Evolutionary conservation across 2,329 filamentous ascomycete species (phyloP).

Genomic region (Trichoderma sp.): DNA sequence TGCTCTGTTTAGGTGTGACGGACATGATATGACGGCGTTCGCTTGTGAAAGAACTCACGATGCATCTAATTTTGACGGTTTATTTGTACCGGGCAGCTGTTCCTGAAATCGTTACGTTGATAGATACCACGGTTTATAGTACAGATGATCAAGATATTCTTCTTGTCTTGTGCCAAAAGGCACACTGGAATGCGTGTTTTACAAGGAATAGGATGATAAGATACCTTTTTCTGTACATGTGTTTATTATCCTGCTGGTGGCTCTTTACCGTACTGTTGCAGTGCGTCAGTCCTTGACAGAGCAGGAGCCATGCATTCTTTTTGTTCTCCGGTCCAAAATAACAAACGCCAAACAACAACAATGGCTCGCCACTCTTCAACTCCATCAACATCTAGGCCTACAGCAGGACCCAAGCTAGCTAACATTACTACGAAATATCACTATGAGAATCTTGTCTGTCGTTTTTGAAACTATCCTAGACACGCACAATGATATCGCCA

Average conservation of each 20-base stretch:
- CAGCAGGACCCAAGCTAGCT: neutral
- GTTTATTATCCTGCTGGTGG: neutral
- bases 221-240: neutral
- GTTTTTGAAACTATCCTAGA: slow-evolving; percentile 8
- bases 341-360: neutral
- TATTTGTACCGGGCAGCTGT: neutral
- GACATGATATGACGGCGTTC: neutral
- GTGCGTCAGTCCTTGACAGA: neutral
- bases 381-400: neutral
- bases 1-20: neutral
- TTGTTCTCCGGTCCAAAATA: neutral
- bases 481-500: neutral
- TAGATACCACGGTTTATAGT: neutral
- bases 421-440: slow-evolving; percentile 14
- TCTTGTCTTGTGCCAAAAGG: neutral
- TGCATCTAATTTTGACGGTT: neutral
- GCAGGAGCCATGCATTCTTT: neutral
- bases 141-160: neutral
- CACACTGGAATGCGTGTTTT: neutral
- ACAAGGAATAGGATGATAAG: neutral
- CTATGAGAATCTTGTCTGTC: slow-evolving; percentile 10
- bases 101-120: neutral
- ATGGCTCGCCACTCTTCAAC: neutral
- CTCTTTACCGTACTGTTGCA: neutral
- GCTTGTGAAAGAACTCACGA: neutral